Evolutionary conservation across 176 grass and related monocot species (phyloP).

Genomic region (Bromus sterilis): DNA sequence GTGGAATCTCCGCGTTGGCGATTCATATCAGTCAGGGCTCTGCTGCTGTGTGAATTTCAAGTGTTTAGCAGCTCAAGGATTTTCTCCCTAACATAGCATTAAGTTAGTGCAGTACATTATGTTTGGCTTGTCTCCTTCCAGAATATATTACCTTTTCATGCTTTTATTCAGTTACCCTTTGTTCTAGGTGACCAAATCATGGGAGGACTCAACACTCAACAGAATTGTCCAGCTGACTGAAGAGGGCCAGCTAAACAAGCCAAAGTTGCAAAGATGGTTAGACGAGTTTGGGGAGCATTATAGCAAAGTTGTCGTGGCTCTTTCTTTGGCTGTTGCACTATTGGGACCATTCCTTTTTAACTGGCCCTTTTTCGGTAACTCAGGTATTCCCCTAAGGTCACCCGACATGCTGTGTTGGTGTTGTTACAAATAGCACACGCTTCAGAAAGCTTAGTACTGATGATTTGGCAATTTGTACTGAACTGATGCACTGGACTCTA

Average conservation of each 20-base stretch:
- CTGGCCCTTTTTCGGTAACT: conserved; percentile 93
- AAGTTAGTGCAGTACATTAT: not conserved
- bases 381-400: conserved; percentile 51
- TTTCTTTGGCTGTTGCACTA: conserved; percentile 77
- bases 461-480: conserved; percentile 3
- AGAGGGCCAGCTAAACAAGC: conserved; percentile 93
- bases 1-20: too few species aligned
- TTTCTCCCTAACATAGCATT: not conserved
- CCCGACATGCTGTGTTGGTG: not conserved
- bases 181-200: conserved; percentile 85
- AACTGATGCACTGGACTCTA: not conserved
- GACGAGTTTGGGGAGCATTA: conserved; percentile 96
- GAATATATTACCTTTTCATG: conserved; percentile 14
- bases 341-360: conserved; percentile 91
- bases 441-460: not conserved
- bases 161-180: conserved; percentile 12
- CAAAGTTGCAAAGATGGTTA: conserved; percentile 95
- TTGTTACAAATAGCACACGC: not conserved
- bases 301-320: conserved; percentile 74
- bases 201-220: conserved; percentile 94
- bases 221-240: conserved; percentile 83
- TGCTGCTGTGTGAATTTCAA: too few species aligned
- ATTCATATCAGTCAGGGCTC: too few species aligned
- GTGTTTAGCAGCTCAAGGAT: too few species aligned
- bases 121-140: not conserved